A percentile compares a stretch with the other conserved stretches of the same genome.
Conservation (phyloP, 176 grass and related monocot genomes). For the Eremochloa ophiuroides region DNA sequence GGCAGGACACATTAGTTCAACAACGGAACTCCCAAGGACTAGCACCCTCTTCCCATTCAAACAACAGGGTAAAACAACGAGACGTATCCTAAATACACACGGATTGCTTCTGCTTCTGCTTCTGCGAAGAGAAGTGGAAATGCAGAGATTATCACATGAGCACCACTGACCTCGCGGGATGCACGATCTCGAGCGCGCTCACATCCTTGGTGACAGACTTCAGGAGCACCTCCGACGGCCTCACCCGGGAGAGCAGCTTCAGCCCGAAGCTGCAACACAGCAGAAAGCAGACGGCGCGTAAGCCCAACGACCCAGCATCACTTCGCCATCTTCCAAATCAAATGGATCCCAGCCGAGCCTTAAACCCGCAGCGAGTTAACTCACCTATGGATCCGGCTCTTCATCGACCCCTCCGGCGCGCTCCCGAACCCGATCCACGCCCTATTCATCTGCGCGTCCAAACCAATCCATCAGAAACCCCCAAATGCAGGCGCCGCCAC, state of each 20-base stretch:
- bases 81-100: background rate
- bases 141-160: background rate
- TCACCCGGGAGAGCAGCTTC: constrained; percentile 72
- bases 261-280: constrained; percentile 61
- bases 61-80: too few species aligned
- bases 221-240: constrained; percentile 78
- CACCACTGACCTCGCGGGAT: constrained; percentile 58
- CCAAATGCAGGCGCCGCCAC: background rate
- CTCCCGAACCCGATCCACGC: constrained; percentile 80
- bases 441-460: constrained; percentile 61
- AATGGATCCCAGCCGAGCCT: background rate
- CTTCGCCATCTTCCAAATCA: constrained; percentile 1
- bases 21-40: background rate
- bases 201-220: constrained; percentile 91
- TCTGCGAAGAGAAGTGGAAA: background rate
- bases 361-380: background rate
- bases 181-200: constrained; percentile 59
- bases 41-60: constrained; percentile 7
- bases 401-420: constrained; percentile 72
- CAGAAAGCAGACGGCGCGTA: background rate
- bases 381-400: constrained; percentile 79
- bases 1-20: background rate
- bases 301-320: background rate
- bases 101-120: background rate
- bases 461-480: background rate